Percentiles rank a stretch among this genome's conserved stretches.
These are phyloP conservation scores for Inga leiocalycina DNA, from an alignment of 306 rosid species.

Conservation along the genomic window DNA sequence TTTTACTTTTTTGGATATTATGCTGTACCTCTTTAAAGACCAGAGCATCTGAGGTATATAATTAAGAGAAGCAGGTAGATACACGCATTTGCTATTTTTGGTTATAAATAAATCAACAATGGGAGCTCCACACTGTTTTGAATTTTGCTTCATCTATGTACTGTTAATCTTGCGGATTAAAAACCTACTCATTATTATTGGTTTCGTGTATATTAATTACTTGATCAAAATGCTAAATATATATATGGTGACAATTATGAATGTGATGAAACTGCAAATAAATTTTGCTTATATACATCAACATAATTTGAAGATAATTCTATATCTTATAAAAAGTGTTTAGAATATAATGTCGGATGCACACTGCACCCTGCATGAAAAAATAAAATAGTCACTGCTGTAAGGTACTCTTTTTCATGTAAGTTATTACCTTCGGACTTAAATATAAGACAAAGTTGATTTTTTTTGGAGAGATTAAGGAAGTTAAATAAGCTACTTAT, in stretches of 20 bases:
- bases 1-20: not conserved
- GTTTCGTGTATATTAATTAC: not conserved
- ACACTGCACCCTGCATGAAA: not conserved
- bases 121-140: not conserved
- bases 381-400: no score
- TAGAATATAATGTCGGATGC: not conserved
- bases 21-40: not conserved
- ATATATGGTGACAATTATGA: not conserved
- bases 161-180: not conserved
- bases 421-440: no score
- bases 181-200: not conserved
- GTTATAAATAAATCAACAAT: not conserved
- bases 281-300: not conserved
- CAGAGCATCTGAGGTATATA: not conserved
- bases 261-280: not conserved
- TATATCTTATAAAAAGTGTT: not conserved
- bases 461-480: no score
- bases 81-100: not conserved
- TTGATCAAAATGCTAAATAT: no score
- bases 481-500: no score
- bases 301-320: not conserved
- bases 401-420: no score
- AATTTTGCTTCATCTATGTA: no score
- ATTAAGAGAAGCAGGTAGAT: not conserved
- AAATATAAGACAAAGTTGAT: no score